These are phyloP conservation scores for Saccharomycopsis oosterbeekiorum DNA, from an alignment of 805 yeast genomes.

Conservation along the genomic window DNA sequence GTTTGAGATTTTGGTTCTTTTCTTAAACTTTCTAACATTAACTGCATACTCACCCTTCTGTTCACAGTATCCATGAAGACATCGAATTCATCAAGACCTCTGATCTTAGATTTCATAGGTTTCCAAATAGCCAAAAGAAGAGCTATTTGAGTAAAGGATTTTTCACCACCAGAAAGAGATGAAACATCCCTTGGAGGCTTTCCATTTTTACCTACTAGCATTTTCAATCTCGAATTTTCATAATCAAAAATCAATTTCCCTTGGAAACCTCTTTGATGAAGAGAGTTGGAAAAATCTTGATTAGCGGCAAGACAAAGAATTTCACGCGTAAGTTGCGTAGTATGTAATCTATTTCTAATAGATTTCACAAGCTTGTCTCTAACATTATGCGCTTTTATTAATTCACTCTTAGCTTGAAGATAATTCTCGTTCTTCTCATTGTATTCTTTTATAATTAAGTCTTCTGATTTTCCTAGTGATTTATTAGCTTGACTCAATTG, in stretches of 20 bases:
- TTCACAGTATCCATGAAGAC: conserved; percentile 96
- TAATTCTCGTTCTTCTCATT: conserved; percentile 28
- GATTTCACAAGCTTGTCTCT: conserved; percentile 28
- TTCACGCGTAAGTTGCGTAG: conserved; percentile 32
- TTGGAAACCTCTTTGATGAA: conserved; percentile 58
- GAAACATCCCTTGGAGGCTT: conserved; percentile 58
- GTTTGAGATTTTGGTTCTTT: conserved; percentile 67
- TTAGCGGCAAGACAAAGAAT: conserved; percentile 40
- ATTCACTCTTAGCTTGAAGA: conserved; percentile 28
- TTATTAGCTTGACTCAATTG: conserved; percentile 38
- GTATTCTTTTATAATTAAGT: conserved; percentile 29
- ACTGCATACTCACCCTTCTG: conserved; percentile 64
- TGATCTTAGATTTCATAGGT: conserved; percentile 75
- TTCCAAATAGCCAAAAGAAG: conserved; percentile 85
- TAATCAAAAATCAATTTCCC: conserved; percentile 65
- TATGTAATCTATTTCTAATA: conserved; percentile 33
- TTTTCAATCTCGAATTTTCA: conserved; percentile 37
- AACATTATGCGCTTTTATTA: conserved; percentile 24
- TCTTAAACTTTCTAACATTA: conserved; percentile 61
- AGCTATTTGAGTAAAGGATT: conserved; percentile 87
- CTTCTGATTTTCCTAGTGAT: conserved; percentile 36
- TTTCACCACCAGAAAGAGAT: conserved; percentile 94
- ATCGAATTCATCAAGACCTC: conserved; percentile 94
- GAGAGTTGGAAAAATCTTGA: conserved; percentile 46
- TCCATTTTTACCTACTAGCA: conserved; percentile 50